Evolutionary conservation across 148 eudicot species (phyloP).

Genomic region (Camellia japonica): DNA sequence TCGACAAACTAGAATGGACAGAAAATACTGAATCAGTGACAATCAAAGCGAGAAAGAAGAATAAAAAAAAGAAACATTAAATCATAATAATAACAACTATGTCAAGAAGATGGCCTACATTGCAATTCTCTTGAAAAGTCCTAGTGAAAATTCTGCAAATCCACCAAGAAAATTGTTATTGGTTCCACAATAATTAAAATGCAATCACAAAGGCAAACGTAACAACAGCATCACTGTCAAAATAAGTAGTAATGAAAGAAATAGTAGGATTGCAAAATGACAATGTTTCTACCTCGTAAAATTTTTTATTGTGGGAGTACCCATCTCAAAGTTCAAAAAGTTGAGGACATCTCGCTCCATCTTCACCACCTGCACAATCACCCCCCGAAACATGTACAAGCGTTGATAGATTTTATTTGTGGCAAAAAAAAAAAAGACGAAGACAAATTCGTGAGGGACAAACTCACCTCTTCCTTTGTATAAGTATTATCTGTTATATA

Average conservation of each 20-base stretch:
- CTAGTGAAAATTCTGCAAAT: conserved; percentile 36
- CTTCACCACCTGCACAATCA: conserved; percentile 36
- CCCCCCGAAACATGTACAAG: neutral
- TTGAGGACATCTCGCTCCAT: conserved; percentile 41
- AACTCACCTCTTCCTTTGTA: too few species aligned
- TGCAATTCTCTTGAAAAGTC: too few species aligned
- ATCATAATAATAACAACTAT: neutral
- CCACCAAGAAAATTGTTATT: neutral
- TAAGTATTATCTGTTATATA: conserved; percentile 31
- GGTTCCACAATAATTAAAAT: neutral
- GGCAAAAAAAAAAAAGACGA: neutral
- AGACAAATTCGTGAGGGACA: too few species aligned
- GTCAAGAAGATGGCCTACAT: neutral
- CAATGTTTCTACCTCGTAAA: conserved; percentile 43
- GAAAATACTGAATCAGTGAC: conserved; percentile 6
- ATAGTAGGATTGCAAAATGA: neutral
- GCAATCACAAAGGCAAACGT: neutral
- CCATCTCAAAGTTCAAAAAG: conserved; percentile 26
- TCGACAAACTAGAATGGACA: conserved; percentile 24
- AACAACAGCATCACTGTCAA: neutral
- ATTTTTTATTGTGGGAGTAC: conserved; percentile 55
- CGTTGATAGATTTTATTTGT: neutral
- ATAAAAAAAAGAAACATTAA: neutral
- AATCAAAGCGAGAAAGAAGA: neutral
- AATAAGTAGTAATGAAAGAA: neutral